A percentile compares a stretch with the other conserved stretches of the same genome.
phyloP scores from a whole-genome alignment of 306 rosid species.

The Lathyrus tuberosus region DNA sequence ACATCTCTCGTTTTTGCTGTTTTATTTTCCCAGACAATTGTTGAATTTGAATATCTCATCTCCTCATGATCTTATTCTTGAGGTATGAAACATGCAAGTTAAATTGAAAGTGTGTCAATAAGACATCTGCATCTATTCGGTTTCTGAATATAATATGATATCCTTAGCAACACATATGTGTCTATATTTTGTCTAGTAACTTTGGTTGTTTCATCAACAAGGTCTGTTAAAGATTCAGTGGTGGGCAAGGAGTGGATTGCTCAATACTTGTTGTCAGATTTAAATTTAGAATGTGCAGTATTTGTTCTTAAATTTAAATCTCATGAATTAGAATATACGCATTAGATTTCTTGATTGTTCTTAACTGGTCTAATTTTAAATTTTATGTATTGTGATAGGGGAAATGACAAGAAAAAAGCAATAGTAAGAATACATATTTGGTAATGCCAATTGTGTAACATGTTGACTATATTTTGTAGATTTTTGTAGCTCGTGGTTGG shows the following conservation, averaged over 20 bases:
- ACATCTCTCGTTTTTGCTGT: neutral
- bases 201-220: constrained; percentile 48
- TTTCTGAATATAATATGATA: constrained; percentile 25
- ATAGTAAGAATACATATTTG: too few relatives aligned
- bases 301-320: too few relatives aligned
- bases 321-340: too few relatives aligned
- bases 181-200: constrained; percentile 27
- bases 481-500: too few relatives aligned
- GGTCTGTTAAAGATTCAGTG: constrained; percentile 88
- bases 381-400: too few relatives aligned
- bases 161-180: constrained; percentile 8
- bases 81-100: neutral
- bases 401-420: too few relatives aligned
- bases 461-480: too few relatives aligned
- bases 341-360: too few relatives aligned
- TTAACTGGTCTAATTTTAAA: too few relatives aligned
- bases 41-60: constrained; percentile 2
- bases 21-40: neutral
- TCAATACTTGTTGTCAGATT: constrained; percentile 78
- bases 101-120: neutral
- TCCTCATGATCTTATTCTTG: too few relatives aligned
- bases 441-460: too few relatives aligned
- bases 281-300: too few relatives aligned
- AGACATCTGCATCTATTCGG: constrained; percentile 20
- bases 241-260: constrained; percentile 95